Conservation (phyloP, 805 yeast genomes). For the Spathaspora sp. region DNA sequence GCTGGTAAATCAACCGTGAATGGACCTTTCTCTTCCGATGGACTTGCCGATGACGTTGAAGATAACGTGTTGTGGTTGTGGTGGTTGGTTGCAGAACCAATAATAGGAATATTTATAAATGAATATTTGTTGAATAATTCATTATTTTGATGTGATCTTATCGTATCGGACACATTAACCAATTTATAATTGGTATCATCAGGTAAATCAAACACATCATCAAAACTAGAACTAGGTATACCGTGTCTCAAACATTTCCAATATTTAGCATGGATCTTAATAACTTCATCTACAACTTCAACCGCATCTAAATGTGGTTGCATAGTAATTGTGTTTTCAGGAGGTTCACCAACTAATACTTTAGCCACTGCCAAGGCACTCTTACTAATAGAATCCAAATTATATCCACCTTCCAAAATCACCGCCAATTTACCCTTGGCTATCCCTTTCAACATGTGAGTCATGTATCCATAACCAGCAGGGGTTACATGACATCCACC, state of each 20-base stretch:
- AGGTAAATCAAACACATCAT: conserved; percentile 35
- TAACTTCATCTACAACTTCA: conserved; percentile 76
- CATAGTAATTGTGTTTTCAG: conserved; percentile 64
- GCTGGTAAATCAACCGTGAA: conserved; percentile 42
- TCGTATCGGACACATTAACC: conserved; percentile 64
- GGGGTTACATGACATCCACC: conserved; percentile 97
- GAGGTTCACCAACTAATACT: conserved; percentile 91
- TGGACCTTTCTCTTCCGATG: conserved; percentile 14
- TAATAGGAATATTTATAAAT: conserved; percentile 68
- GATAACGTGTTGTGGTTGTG: background rate
- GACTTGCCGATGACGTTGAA: background rate
- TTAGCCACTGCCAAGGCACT: conserved; percentile 92
- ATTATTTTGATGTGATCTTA: conserved; percentile 66
- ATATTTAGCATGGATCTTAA: conserved; percentile 73
- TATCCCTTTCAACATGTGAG: conserved; percentile 80
- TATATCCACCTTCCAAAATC: conserved; percentile 95
- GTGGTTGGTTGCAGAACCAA: conserved; percentile 12
- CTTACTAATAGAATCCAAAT: conserved; percentile 82
- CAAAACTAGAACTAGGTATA: conserved; percentile 33
- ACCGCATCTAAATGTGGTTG: conserved; percentile 76
- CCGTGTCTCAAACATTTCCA: conserved; percentile 80
- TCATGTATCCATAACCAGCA: conserved; percentile 94
- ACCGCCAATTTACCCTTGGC: conserved; percentile 89
- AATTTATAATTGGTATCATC: conserved; percentile 27
- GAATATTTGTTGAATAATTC: conserved; percentile 51